Evolutionary conservation across 257 asterid genomes (phyloP).

Genomic region (Rehmannia glutinosa): DNA sequence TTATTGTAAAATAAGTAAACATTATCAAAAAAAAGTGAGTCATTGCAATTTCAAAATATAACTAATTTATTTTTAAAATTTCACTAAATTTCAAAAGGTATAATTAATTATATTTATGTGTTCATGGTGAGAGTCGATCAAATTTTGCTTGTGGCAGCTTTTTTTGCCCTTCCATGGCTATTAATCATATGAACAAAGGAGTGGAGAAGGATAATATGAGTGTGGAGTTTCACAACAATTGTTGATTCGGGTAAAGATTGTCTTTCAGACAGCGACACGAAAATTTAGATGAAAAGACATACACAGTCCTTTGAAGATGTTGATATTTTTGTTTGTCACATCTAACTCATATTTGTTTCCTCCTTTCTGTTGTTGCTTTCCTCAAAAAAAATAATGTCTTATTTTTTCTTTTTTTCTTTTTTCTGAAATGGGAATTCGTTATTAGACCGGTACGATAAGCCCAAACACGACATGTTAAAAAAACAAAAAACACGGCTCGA

Average conservation of each 20-base stretch:
- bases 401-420: background rate
- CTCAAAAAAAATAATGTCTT: background rate
- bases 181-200: background rate
- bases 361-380: slow-evolving; percentile 5
- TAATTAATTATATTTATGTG: background rate
- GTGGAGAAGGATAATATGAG: background rate
- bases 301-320: background rate
- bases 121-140: background rate
- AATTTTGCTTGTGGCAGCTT: background rate
- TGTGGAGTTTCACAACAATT: background rate
- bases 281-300: background rate
- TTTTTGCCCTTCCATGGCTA: background rate
- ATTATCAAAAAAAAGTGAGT: too few species aligned
- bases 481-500: too few species aligned
- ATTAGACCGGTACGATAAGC: too few species aligned
- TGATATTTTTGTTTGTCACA: background rate
- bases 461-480: too few species aligned
- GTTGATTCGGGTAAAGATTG: background rate
- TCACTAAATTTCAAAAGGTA: too few species aligned
- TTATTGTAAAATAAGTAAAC: too few species aligned
- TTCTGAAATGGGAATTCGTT: too few species aligned
- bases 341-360: background rate
- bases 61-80: too few species aligned
- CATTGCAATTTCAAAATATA: too few species aligned
- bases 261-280: background rate